Evolutionary conservation across 352 stramenopile species (phyloP).

Genomic region (Phytophthora quininea): DNA sequence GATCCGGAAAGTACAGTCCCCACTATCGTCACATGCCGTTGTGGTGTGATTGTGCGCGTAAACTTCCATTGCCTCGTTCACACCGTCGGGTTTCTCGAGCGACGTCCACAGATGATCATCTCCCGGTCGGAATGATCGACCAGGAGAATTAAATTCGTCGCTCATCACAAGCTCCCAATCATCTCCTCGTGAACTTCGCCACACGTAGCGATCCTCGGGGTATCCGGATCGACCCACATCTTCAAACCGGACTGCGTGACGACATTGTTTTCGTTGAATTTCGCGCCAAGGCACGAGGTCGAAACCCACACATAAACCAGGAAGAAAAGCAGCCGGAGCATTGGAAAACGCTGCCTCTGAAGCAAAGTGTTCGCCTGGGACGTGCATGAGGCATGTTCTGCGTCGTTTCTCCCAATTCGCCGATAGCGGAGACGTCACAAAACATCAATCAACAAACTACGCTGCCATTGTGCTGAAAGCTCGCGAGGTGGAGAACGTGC

Average conservation of each 20-base stretch:
- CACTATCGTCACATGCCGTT: constrained; percentile 38
- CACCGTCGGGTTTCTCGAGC: constrained; percentile 93
- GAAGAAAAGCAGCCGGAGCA: constrained; percentile 5
- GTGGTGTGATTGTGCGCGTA: constrained; percentile 88
- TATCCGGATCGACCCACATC: constrained; percentile 59
- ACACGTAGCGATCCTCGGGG: constrained; percentile 31
- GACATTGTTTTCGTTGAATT: constrained; percentile 25
- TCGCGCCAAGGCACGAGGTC: constrained; percentile 1
- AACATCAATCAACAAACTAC: neutral
- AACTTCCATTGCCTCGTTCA: constrained; percentile 90
- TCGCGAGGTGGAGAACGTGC: neutral
- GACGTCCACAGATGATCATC: constrained; percentile 92
- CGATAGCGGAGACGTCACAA: neutral
- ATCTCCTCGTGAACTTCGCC: constrained; percentile 54
- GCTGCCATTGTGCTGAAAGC: neutral
- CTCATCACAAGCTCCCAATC: constrained; percentile 91
- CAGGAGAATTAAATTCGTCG: constrained; percentile 93
- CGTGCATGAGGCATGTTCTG: neutral
- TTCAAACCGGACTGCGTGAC: constrained; percentile 44
- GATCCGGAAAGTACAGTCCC: constrained; percentile 46
- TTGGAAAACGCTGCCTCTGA: neutral
- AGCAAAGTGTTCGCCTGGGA: neutral
- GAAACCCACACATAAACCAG: neutral
- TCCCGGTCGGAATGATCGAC: constrained; percentile 86
- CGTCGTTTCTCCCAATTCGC: neutral